A percentile compares a stretch with the other conserved stretches of the same genome.
Conservation (phyloP, 2,329 filamentous ascomycete genomes). For the Gaeumannomyces tritici region DNA sequence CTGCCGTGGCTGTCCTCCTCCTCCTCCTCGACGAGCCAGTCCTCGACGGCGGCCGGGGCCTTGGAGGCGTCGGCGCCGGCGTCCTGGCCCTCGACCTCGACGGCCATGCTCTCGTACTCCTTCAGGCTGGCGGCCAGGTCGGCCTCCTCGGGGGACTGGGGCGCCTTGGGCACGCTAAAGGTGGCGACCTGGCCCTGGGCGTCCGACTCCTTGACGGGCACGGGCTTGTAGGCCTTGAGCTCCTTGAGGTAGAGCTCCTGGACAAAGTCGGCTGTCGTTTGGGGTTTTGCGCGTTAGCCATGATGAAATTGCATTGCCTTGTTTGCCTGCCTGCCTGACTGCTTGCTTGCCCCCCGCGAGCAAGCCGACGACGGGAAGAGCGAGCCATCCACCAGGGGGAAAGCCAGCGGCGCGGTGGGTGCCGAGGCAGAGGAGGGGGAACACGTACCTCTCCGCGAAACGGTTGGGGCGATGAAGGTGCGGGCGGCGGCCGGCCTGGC, state of each 20-base stretch:
- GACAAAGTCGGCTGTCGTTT: conserved; percentile 74
- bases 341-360: too few relatives aligned
- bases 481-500: conserved; percentile 35
- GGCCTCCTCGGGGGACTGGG: conserved; percentile 84
- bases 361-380: too few relatives aligned
- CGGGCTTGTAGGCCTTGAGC: conserved; percentile 88
- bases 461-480: conserved; percentile 50
- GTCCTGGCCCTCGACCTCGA: conserved; percentile 87
- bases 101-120: conserved; percentile 87
- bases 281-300: conserved; percentile 14
- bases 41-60: conserved; percentile 46
- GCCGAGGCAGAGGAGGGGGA: too few relatives aligned
- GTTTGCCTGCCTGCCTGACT: too few relatives aligned
- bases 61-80: conserved; percentile 47
- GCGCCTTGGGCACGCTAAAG: conserved; percentile 72
- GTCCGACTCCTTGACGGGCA: conserved; percentile 75
- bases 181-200: conserved; percentile 84
- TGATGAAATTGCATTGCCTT: not conserved
- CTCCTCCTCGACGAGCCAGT: conserved; percentile 81
- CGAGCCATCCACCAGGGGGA: too few relatives aligned
- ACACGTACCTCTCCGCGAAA: conserved; percentile 51
- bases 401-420: too few relatives aligned
- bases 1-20: conserved; percentile 35
- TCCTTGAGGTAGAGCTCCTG: conserved; percentile 97
- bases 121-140: conserved; percentile 86